A percentile compares a stretch with the other conserved stretches of the same genome.
These are phyloP conservation scores for Knoxia roxburghii DNA, from an alignment of 257 asterid genomes.

Conservation along the genomic window DNA sequence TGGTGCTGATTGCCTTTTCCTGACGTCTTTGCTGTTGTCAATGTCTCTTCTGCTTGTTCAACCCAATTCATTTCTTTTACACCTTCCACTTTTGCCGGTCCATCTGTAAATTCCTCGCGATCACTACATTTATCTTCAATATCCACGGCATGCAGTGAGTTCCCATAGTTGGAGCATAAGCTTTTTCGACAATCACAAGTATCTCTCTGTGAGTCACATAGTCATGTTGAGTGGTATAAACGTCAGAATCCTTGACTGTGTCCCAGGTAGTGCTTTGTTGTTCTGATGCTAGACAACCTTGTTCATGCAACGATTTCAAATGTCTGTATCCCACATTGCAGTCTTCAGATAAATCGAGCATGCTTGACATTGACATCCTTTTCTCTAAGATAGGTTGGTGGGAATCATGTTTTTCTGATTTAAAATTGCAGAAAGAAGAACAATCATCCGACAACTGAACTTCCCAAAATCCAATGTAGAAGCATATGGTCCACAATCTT, in stretches of 20 bases:
- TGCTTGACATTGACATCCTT: constrained; percentile 14
- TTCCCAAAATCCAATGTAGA: constrained; percentile 9
- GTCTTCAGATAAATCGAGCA: constrained; percentile 6
- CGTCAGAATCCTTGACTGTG: constrained; percentile 6
- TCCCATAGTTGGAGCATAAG: constrained; percentile 18
- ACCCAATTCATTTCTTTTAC: constrained; percentile 2
- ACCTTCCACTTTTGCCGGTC: constrained; percentile 9
- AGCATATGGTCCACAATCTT: constrained; percentile 13
- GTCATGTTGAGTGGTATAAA: constrained; percentile 7
- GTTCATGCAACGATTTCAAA: constrained; percentile 3
- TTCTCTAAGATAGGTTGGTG: constrained; percentile 14
- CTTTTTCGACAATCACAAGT: constrained; percentile 14
- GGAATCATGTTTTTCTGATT: constrained; percentile 11
- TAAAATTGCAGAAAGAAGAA: constrained; percentile 12
- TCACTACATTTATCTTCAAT: constrained; percentile 4
- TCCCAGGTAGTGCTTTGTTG: constrained; percentile 8
- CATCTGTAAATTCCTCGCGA: constrained; percentile 10
- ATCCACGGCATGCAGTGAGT: constrained; percentile 14
- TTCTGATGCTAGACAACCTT: constrained; percentile 13
- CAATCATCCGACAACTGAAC: constrained; percentile 16
- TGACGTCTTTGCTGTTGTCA: constrained; percentile 13
- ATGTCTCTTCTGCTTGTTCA: constrained; percentile 15
- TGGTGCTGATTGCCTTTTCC: constrained; percentile 5
- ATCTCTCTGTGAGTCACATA: constrained; percentile 18
- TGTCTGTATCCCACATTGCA: background rate